Evolutionary conservation across 1,139 yeast species (phyloP), one percentile per base, ranked within the genome.

Genomic region (Magnusiomyces magnusii): DNA sequence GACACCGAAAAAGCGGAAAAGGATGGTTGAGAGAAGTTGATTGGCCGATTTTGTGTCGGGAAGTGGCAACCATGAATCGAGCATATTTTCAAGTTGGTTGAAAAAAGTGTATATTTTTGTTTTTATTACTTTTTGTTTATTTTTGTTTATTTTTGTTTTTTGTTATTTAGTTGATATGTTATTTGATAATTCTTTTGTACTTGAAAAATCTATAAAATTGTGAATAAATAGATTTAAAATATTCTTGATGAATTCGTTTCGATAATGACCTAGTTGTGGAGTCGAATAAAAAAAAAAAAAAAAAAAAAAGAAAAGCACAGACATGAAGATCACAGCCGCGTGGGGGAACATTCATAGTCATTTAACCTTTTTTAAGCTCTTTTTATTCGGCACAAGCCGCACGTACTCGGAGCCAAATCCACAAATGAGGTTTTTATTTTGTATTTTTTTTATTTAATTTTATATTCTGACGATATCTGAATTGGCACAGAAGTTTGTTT

Each of bases 21-120:
- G 72, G 72, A 62, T 76, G 80, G 72, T 70, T 83, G 49, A 75
- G 95, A 44, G 91, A 85, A 63, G 85, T 89, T 54, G 97, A 91
- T 68, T 92, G 98, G 98, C 87, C 84, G 69, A 79, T 87, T n/a
- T 76, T 92, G 70, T 89, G 97, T 71, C 80, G 95, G 53, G 96
- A 91, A 67, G 88, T 92, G 61, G 83, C 86, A 68, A 78, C 80
- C 63, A 78, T 92, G 73, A 92, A 92, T 72, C 78, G 79, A 64
- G 87, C 86, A 0, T 85, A 84, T 65, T 77, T 78, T 60, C 63
- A 13, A 31, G 36, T 13, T 31, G 36, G 13, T 31, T 31, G 13
- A 13, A 7, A 31, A 13, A 13, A 13, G 7, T 31, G 36, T 31
- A 31, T 7, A 13, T 31, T 31, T 31, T 31, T 31, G 36, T 31